Conservation (phyloP, 2,329 filamentous ascomycete species). For the Verticillium albo-atrum region DNA sequence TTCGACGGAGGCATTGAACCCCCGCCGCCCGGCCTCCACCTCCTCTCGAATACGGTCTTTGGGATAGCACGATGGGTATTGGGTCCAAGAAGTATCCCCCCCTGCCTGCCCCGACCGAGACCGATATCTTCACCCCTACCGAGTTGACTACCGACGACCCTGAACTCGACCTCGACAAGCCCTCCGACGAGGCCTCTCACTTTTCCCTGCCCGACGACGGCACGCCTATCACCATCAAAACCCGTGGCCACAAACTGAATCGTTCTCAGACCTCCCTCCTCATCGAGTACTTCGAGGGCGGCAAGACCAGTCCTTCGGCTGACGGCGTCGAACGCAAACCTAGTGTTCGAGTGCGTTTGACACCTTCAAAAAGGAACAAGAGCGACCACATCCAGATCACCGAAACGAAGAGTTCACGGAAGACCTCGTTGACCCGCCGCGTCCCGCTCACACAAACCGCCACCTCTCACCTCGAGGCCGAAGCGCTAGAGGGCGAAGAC, state of each 20-base stretch:
- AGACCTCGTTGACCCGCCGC: conserved; percentile 51
- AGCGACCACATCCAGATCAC: conserved; percentile 85
- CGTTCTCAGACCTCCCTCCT: conserved; percentile 83
- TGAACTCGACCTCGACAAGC: conserved; percentile 55
- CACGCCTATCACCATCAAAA: conserved; percentile 87
- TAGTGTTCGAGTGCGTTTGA: conserved; percentile 75
- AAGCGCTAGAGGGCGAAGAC: conserved; percentile 51
- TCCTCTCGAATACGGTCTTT: neutral
- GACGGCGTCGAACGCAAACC: conserved; percentile 65
- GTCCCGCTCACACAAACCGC: conserved; percentile 47
- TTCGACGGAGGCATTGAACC: neutral
- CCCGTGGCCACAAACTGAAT: conserved; percentile 55
- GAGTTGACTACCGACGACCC: conserved; percentile 50
- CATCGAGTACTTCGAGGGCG: conserved; percentile 91
- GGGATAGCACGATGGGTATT: conserved; percentile 42
- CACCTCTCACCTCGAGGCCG: conserved; percentile 34
- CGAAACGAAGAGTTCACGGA: conserved; percentile 69
- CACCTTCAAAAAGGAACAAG: conserved; percentile 66
- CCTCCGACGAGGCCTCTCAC: conserved; percentile 65
- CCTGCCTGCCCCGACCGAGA: conserved; percentile 75
- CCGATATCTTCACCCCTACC: conserved; percentile 59
- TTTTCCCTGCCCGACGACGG: conserved; percentile 83
- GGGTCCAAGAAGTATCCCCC: conserved; percentile 57
- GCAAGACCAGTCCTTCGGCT: conserved; percentile 47
- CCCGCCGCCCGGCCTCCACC: neutral